Evolutionary conservation across 129 eudicot genomes (phyloP).

Genomic region (Flaveria robusta): DNA sequence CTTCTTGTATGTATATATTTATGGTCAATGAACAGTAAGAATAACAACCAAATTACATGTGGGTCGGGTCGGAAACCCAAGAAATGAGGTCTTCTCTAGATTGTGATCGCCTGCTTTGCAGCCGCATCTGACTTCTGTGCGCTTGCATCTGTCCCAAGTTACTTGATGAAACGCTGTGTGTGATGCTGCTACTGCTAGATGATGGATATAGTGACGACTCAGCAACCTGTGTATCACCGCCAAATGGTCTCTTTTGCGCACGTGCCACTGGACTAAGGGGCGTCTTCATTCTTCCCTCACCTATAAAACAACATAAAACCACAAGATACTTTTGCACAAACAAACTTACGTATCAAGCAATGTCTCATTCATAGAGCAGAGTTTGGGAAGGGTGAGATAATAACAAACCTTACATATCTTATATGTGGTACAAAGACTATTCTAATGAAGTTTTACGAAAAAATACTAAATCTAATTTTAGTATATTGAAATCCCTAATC

Average conservation of each 20-base stretch:
- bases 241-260: slow-evolving; percentile 55
- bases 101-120: slow-evolving; percentile 92
- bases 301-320: slow-evolving; percentile 46
- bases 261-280: slow-evolving; percentile 78
- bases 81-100: slow-evolving; percentile 89
- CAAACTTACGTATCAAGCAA: too few species aligned
- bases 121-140: slow-evolving; percentile 70
- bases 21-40: not conserved
- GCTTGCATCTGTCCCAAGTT: slow-evolving; percentile 86
- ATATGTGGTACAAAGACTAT: too few species aligned
- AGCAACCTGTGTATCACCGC: slow-evolving; percentile 49
- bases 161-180: slow-evolving; percentile 80
- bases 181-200: slow-evolving; percentile 46
- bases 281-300: slow-evolving; percentile 79
- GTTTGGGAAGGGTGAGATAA: too few species aligned
- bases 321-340: not conserved
- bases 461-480: too few species aligned
- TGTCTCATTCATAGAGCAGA: too few species aligned
- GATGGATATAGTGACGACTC: slow-evolving; percentile 55
- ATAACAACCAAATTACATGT: slow-evolving; percentile 37
- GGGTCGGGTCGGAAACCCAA: slow-evolving; percentile 74
- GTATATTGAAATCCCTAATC: too few species aligned
- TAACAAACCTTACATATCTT: too few species aligned
- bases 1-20: slow-evolving; percentile 5
- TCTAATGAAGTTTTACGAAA: too few species aligned